phyloP scores from a whole-genome alignment of 331 rosid species.

The Erythrophleum ivorense region DNA sequence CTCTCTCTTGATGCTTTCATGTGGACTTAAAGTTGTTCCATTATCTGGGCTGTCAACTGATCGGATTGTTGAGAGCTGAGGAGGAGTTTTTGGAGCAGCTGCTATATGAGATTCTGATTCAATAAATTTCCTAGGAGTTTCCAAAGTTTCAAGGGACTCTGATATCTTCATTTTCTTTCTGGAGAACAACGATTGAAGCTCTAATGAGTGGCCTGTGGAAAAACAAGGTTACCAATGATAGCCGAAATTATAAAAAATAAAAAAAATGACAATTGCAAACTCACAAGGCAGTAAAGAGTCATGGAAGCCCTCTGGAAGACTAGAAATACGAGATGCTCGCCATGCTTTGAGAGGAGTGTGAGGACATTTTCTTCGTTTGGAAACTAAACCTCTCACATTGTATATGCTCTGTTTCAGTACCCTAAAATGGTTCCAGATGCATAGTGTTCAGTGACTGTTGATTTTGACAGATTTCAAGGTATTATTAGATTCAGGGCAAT shows the following conservation, averaged over 20 bases:
- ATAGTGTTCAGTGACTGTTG: background rate
- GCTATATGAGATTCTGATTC: background rate
- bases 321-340: slow-evolving; percentile 40
- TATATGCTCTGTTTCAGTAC: slow-evolving; percentile 49
- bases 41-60: slow-evolving; percentile 45
- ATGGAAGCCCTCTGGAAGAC: slow-evolving; percentile 47
- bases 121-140: background rate
- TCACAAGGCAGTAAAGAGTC: slow-evolving; percentile 61
- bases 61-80: slow-evolving; percentile 42
- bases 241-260: background rate
- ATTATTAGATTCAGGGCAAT: background rate
- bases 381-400: slow-evolving; percentile 57
- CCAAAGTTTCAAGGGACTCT: slow-evolving; percentile 21
- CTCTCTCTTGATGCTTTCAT: slow-evolving; percentile 37
- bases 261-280: slow-evolving; percentile 29
- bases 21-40: slow-evolving; percentile 19
- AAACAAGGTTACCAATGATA: slow-evolving; percentile 33
- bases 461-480: background rate
- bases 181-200: slow-evolving; percentile 49
- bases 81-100: slow-evolving; percentile 66
- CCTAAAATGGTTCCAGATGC: slow-evolving; percentile 45
- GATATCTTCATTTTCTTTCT: slow-evolving; percentile 39
- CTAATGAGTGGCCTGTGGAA: slow-evolving; percentile 51
- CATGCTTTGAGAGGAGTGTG: slow-evolving; percentile 41
- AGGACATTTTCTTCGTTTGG: slow-evolving; percentile 54